Percentiles rank a stretch among this genome's conserved stretches.
Conservation (phyloP, 352 stramenopile species). For the Phytophthora tubulina region DNA sequence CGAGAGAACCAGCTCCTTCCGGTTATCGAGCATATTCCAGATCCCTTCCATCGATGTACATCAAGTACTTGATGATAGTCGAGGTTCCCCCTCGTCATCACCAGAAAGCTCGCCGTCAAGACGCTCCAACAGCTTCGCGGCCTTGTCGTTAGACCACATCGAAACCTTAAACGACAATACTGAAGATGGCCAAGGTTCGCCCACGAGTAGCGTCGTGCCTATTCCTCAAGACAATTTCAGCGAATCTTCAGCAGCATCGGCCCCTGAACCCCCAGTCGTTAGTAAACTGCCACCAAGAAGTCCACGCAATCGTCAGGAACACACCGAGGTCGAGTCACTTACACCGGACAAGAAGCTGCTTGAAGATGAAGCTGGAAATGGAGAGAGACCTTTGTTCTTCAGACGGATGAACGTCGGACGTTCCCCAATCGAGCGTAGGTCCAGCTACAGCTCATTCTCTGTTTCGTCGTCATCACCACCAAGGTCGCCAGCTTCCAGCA, state of each 20-base stretch:
- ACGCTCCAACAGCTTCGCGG: constrained; percentile 20
- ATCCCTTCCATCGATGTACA: not conserved
- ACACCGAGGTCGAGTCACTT: constrained; percentile 50
- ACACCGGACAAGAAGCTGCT: constrained; percentile 27
- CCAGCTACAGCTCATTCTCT: constrained; percentile 45
- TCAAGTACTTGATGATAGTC: not conserved
- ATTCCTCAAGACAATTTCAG: constrained; percentile 21
- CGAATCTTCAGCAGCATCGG: constrained; percentile 28
- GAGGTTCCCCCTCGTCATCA: constrained; percentile 17
- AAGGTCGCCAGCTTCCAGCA: constrained; percentile 20
- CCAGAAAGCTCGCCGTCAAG: constrained; percentile 27
- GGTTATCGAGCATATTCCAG: not conserved
- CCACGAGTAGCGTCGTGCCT: constrained; percentile 8
- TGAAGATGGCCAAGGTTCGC: constrained; percentile 10
- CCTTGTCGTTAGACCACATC: constrained; percentile 10
- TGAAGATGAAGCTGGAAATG: not conserved
- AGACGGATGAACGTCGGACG: constrained; percentile 48
- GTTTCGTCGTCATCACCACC: constrained; percentile 20
- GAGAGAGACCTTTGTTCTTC: constrained; percentile 50
- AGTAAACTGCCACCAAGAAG: constrained; percentile 1
- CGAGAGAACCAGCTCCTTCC: constrained; percentile 25
- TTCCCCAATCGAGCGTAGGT: constrained; percentile 42
- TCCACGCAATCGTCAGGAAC: constrained; percentile 26
- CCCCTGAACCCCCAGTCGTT: constrained; percentile 9
- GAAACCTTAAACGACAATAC: constrained; percentile 10